These are phyloP conservation scores for Globisporangium nunn DNA, from an alignment of 352 stramenopile species.

Conservation along the genomic window DNA sequence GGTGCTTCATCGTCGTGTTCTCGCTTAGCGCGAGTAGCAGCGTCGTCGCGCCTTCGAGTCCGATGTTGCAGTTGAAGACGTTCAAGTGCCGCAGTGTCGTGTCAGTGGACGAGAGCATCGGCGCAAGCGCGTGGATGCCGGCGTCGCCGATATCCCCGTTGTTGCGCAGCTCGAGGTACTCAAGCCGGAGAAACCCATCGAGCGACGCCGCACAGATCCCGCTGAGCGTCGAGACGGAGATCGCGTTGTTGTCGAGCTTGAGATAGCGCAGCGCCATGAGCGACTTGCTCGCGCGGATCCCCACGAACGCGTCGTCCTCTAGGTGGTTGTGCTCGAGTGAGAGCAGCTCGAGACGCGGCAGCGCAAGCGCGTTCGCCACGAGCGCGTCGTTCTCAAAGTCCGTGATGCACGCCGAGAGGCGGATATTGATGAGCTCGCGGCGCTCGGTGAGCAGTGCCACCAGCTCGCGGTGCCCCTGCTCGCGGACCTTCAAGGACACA, in stretches of 20 bases:
- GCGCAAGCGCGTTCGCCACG: constrained; percentile 29
- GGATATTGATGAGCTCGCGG: constrained; percentile 29
- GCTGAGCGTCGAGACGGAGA: constrained; percentile 37
- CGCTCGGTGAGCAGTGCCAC: constrained; percentile 27
- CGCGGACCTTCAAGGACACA: constrained; percentile 60
- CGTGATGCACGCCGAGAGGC: constrained; percentile 52
- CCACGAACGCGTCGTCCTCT: constrained; percentile 52
- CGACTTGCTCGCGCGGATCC: constrained; percentile 14
- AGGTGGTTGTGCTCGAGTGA: constrained; percentile 78
- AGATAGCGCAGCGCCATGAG: constrained; percentile 32
- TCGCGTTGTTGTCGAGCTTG: constrained; percentile 53
- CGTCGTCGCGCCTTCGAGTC: constrained; percentile 49
- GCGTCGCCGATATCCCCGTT: constrained; percentile 61
- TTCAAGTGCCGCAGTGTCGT: constrained; percentile 49
- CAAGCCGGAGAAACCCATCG: constrained; percentile 39
- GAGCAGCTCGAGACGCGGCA: constrained; percentile 29
- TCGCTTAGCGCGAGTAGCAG: constrained; percentile 45
- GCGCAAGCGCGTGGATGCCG: constrained; percentile 51
- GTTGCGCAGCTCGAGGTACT: constrained; percentile 52
- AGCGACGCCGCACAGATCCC: constrained; percentile 39
- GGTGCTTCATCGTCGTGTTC: constrained; percentile 43
- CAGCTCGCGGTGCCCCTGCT: constrained; percentile 36
- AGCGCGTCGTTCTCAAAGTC: constrained; percentile 53
- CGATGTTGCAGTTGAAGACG: constrained; percentile 58
- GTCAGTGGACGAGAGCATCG: constrained; percentile 40